Evolutionary conservation across 805 yeast genomes (phyloP).

Genomic region (Dipodascus albidus): DNA sequence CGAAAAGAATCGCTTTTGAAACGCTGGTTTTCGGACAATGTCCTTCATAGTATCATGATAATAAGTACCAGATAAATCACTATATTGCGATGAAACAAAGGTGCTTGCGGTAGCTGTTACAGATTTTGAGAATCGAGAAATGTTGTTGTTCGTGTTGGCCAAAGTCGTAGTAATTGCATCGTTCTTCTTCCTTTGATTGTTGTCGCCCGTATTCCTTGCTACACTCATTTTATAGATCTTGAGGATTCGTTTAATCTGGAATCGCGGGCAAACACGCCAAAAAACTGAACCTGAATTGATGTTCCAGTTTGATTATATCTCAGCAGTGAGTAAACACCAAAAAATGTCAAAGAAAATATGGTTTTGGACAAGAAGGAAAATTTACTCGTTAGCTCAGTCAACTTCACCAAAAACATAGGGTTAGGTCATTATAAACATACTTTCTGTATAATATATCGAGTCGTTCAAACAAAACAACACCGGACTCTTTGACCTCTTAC

Average conservation of each 20-base stretch:
- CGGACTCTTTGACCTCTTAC: background rate
- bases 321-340: background rate
- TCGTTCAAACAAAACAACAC: background rate
- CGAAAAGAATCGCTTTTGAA: conserved; percentile 30
- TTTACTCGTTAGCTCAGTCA: too few relatives aligned
- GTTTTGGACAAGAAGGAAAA: background rate
- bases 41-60: conserved; percentile 39
- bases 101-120: conserved; percentile 29
- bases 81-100: conserved; percentile 23
- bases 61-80: conserved; percentile 27
- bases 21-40: conserved; percentile 28
- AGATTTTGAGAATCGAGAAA: conserved; percentile 26
- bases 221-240: background rate
- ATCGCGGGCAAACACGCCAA: background rate
- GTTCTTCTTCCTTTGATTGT: background rate
- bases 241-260: too few relatives aligned
- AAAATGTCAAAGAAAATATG: too few relatives aligned
- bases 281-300: background rate
- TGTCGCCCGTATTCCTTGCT: background rate
- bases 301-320: too few relatives aligned
- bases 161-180: conserved; percentile 27
- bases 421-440: background rate
- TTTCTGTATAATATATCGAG: background rate
- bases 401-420: too few relatives aligned
- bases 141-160: conserved; percentile 28